phyloP scores from a whole-genome alignment of 164 flowering plant species.

The Magnolia changhungtana region DNA sequence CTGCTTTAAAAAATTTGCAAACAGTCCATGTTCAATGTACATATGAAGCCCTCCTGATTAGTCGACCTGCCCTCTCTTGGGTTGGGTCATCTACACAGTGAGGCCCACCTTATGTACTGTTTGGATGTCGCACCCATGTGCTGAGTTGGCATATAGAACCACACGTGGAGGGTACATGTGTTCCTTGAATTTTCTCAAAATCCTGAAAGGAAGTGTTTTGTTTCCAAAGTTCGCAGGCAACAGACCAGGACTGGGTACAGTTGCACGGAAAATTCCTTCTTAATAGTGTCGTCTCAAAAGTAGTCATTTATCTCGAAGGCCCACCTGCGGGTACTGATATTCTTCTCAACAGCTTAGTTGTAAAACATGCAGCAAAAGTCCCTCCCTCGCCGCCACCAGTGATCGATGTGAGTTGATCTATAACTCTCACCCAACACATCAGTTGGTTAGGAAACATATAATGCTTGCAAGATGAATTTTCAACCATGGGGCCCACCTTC shows the following conservation, averaged over 20 bases:
- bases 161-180: too few species aligned
- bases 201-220: constrained; percentile 8
- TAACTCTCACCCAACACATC: neutral
- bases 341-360: constrained; percentile 68
- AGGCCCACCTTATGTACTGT: neutral
- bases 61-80: neutral
- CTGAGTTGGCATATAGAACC: too few species aligned
- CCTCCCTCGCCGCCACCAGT: constrained; percentile 80
- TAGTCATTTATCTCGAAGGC: constrained; percentile 78
- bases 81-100: neutral
- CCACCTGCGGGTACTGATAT: constrained; percentile 96
- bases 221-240: constrained; percentile 64
- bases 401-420: constrained; percentile 51
- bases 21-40: too few species aligned
- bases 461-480: neutral
- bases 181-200: neutral
- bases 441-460: neutral
- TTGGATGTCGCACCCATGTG: too few species aligned
- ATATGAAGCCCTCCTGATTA: too few species aligned
- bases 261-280: constrained; percentile 85
- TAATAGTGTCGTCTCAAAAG: constrained; percentile 68
- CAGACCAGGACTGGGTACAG: constrained; percentile 82
- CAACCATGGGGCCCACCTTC: neutral
- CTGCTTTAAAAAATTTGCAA: neutral
- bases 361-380: constrained; percentile 69